phyloP scores from a whole-genome alignment of 2,329 filamentous ascomycete genomes.

The Nemania sp. region DNA sequence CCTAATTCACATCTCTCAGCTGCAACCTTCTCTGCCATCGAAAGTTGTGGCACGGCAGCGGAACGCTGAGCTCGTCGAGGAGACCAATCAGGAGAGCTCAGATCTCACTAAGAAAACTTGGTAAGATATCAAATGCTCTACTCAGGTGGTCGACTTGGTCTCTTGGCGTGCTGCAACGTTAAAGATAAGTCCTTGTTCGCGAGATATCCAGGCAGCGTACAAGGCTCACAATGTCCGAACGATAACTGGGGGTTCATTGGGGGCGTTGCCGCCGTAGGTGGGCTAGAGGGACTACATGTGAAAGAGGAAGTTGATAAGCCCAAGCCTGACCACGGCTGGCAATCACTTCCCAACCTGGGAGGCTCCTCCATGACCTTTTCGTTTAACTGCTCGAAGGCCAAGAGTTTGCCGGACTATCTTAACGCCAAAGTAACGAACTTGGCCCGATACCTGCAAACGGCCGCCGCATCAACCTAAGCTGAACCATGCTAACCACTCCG shows the following conservation, averaged over 20 bases:
- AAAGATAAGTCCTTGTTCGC: constrained; percentile 33
- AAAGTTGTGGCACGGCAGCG: constrained; percentile 33
- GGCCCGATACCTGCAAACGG: background rate
- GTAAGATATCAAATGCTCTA: constrained; percentile 32
- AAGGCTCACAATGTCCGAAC: constrained; percentile 28
- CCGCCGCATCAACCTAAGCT: constrained; percentile 14
- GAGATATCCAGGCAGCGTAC: constrained; percentile 8
- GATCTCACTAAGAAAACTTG: constrained; percentile 26
- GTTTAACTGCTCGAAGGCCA: constrained; percentile 4
- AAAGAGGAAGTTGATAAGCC: constrained; percentile 40
- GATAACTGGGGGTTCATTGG: constrained; percentile 25
- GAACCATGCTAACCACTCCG: background rate
- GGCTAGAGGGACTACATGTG: constrained; percentile 23
- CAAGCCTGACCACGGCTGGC: constrained; percentile 24
- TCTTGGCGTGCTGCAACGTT: constrained; percentile 29
- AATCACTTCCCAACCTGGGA: constrained; percentile 37
- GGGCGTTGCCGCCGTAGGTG: constrained; percentile 17
- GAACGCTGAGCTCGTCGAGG: constrained; percentile 12
- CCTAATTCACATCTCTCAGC: constrained; percentile 37
- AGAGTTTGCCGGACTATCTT: constrained; percentile 5
- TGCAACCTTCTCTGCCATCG: constrained; percentile 34
- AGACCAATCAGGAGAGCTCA: constrained; percentile 31
- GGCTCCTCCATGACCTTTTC: constrained; percentile 17
- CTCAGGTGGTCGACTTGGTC: constrained; percentile 20
- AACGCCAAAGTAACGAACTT: background rate